Evolutionary conservation across 208 protist genomes (phyloP).

Genomic region (Tetramitus jugosus): DNA sequence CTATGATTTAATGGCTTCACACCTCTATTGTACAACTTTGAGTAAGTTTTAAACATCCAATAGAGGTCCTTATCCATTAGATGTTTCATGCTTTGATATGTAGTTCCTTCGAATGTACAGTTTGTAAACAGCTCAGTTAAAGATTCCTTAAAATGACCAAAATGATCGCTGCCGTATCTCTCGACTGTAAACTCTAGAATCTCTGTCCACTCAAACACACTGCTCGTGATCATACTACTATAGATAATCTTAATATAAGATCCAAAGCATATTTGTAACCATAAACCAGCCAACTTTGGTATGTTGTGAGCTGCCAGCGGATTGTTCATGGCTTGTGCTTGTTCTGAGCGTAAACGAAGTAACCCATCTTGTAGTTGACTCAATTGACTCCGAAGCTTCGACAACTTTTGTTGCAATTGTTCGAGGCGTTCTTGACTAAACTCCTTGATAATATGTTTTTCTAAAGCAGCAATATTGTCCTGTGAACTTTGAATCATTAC

Average conservation of each 20-base stretch:
- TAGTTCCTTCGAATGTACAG: not conserved
- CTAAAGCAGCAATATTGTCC: no score
- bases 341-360: no score
- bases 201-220: not conserved
- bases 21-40: not conserved
- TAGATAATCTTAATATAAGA: not conserved
- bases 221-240: not conserved
- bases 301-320: not conserved
- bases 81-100: not conserved
- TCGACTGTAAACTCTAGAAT: not conserved
- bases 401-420: no score
- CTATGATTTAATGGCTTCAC: not conserved
- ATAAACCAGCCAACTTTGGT: not conserved
- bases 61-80: not conserved
- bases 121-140: conserved; percentile 4
- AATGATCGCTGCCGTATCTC: not conserved
- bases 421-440: no score
- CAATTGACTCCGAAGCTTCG: no score
- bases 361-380: no score
- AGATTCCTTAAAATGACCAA: conserved; percentile 5
- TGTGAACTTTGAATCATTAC: no score
- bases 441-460: no score
- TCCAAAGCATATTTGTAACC: not conserved
- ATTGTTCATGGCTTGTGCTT: not conserved
- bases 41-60: not conserved